Base-by-base conservation (phyloP, 2,329 filamentous ascomycete genomes). In the Fusarium virguliforme region DNA sequence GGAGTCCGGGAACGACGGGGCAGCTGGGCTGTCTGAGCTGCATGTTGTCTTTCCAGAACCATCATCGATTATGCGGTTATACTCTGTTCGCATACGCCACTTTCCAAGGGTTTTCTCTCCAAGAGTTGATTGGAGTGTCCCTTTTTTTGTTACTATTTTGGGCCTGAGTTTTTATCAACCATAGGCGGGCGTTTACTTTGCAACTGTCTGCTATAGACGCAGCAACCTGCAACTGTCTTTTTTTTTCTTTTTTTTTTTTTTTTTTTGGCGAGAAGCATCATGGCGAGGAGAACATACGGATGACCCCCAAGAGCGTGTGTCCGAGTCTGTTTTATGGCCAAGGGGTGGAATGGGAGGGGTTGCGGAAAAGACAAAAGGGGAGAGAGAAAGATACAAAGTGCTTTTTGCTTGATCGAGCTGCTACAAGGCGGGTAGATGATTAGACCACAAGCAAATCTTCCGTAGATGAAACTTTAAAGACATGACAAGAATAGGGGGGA, bases 21-120 rank as follows among this genome's bases (percentile, higher is more conserved):
- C 62, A 94, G 91, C 75, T 94, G 92, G 92, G 92, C 91, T 43
- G 87, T 92, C 64, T 92, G 53, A 72, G 62, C 43, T 56, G 54
- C 57, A 50, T 58, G 37, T 51, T 18, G 24, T 63, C 60, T 35
- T 61, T 32, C 22, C 30, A 26, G 8, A 26, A 32, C 22, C 8
- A 57, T 41, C 30, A 34, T 58, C 30, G n/a, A 18, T 7, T 53
- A 60, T 61, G 58, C 50, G 38, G 18, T 48, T 32, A 22, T 58
- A 51, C 28, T 43, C 28, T 35, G 15, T 62, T 60, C 46, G 37
- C 37, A 22, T 60, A 53, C 38, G 54, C 58, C 22, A 30, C 53
- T 18, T 18, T 18, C 18, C 18, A 18, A 18, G 18, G 18, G 24
- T 48, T 28, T 48, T 43, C 58, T 50, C 28, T 18, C 26, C 15